phyloP scores from a whole-genome alignment of 768 basidiomycete genomes.

The Filobasidium wieringae region DNA sequence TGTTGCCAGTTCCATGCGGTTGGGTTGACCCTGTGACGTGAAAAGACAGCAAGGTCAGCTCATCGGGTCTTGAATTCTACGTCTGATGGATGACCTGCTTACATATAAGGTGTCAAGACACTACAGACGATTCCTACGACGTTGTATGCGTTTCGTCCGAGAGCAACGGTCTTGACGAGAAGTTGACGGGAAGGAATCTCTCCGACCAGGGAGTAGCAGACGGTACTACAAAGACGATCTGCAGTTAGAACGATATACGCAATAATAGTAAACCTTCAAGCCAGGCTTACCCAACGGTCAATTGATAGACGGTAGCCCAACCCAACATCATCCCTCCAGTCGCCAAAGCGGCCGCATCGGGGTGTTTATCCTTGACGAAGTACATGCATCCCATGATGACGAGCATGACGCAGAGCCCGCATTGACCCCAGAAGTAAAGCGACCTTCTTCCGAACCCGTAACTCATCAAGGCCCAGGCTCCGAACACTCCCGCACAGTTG shows the following conservation, averaged over 20 bases:
- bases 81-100: too few relatives aligned
- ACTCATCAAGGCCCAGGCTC: conserved; percentile 23
- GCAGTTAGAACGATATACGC: too few relatives aligned
- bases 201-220: conserved; percentile 23
- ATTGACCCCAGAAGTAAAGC: conserved; percentile 30
- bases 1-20: conserved; percentile 22
- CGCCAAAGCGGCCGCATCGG: conserved; percentile 18
- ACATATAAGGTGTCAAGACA: conserved; percentile 12
- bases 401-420: conserved; percentile 25
- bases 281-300: conserved; percentile 27
- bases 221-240: conserved; percentile 1
- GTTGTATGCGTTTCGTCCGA: conserved; percentile 17
- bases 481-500: conserved; percentile 23
- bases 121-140: conserved; percentile 10
- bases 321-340: conserved; percentile 35
- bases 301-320: conserved; percentile 37
- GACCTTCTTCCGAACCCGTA: conserved; percentile 22
- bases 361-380: conserved; percentile 20
- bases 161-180: conserved; percentile 17
- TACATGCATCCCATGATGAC: conserved; percentile 29
- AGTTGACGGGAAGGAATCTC: conserved; percentile 20
- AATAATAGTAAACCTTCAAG: too few relatives aligned
- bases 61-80: conserved; percentile 5
- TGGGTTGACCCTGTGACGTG: conserved; percentile 12
- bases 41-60: conserved; percentile 6